Conservation (phyloP, 1,284 basidiomycete genomes). For the Rhodotorula sp. region DNA sequence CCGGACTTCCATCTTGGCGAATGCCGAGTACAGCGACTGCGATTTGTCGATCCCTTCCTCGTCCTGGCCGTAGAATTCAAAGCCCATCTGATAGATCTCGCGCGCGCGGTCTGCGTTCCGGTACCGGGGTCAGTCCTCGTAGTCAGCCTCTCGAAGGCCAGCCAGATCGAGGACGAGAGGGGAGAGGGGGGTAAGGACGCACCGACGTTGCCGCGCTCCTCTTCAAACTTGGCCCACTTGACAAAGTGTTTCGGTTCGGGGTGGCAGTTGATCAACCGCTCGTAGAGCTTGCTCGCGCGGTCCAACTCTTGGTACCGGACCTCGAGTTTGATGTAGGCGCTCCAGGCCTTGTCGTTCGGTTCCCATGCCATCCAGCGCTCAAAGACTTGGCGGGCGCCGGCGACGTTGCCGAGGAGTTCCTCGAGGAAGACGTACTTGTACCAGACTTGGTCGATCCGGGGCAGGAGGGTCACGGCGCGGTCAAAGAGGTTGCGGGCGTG, state of each 20-base stretch:
- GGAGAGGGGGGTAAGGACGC: not conserved
- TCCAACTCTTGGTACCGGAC: constrained; percentile 88
- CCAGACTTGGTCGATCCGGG: constrained; percentile 70
- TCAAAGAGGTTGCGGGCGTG: constrained; percentile 96
- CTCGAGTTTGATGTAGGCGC: constrained; percentile 96
- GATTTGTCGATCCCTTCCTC: constrained; percentile 96
- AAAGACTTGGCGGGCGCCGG: constrained; percentile 93
- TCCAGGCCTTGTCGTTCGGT: constrained; percentile 99
- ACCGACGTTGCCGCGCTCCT: constrained; percentile 63
- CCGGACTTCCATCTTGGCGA: constrained; percentile 97
- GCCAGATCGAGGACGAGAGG: too few species aligned
- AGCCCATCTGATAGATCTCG: constrained; percentile 93
- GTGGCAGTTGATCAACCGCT: constrained; percentile 87
- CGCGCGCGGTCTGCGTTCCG: constrained; percentile 70
- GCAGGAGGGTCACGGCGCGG: constrained; percentile 90
- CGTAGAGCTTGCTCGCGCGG: constrained; percentile 87
- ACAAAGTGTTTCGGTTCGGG: constrained; percentile 96
- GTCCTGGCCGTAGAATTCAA: constrained; percentile 96
- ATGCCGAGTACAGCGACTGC: constrained; percentile 90
- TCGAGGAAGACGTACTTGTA: constrained; percentile 76
- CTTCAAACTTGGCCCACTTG: constrained; percentile 94
- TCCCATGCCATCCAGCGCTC: constrained; percentile 99
- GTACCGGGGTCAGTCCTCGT: too few species aligned
- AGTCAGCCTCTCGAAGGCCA: too few species aligned
- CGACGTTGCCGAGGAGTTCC: constrained; percentile 91